phyloP scores from a whole-genome alignment of 2,329 filamentous ascomycete species.

The Pseudocercospora pini-densiflorae region DNA sequence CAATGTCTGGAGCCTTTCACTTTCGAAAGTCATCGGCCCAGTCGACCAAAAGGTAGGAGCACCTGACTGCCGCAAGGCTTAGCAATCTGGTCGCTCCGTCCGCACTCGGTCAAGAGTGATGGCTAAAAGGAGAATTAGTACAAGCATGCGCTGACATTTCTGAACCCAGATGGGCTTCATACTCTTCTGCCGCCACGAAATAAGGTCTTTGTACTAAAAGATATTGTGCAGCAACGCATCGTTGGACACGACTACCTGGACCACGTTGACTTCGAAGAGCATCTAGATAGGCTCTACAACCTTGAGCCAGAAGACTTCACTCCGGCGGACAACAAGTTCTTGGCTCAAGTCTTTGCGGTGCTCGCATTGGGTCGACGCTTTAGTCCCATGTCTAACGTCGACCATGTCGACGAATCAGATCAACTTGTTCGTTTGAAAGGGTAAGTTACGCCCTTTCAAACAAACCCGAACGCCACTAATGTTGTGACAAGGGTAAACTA shows the following conservation, averaged over 20 bases:
- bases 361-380: conserved; percentile 19
- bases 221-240: conserved; percentile 22
- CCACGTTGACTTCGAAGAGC: background rate
- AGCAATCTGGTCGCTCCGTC: no score
- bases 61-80: no score
- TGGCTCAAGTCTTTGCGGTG: conserved; percentile 19
- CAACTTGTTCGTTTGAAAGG: conserved; percentile 12
- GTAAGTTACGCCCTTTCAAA: background rate
- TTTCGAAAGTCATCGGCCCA: conserved; percentile 1
- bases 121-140: no score
- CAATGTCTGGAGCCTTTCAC: background rate
- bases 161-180: background rate
- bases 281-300: conserved; percentile 15
- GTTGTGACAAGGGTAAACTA: conserved; percentile 21
- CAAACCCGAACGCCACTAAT: conserved; percentile 7
- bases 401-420: background rate
- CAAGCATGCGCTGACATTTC: no score
- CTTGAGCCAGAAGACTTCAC: conserved; percentile 17
- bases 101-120: no score
- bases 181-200: conserved; percentile 25
- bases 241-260: conserved; percentile 8
- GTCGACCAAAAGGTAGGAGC: background rate
- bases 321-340: conserved; percentile 7
- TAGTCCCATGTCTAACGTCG: background rate
- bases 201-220: conserved; percentile 20